phyloP scores from a whole-genome alignment of 495 filamentous ascomycete species.

The Aspergillus diversus region DNA sequence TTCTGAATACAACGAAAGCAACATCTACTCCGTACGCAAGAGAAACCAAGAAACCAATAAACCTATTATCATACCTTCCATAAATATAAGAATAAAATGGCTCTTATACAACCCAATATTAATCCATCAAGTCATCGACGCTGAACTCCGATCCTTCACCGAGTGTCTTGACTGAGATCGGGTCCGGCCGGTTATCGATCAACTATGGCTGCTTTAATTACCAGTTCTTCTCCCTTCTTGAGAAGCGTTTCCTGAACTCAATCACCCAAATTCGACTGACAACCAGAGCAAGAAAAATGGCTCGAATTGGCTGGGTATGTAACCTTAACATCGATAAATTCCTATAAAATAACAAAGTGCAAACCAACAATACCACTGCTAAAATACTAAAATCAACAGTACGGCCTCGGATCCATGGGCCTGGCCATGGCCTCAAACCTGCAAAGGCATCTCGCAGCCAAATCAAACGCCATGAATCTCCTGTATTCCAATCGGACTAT shows the following conservation, averaged over 20 bases:
- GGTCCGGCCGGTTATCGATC: constrained; percentile 21
- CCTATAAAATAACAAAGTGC: neutral
- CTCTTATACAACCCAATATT: no score
- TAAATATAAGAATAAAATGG: no score
- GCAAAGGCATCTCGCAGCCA: constrained; percentile 46
- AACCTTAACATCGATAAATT: no score
- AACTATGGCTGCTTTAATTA: neutral
- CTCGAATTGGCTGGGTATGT: constrained; percentile 48
- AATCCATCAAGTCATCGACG: neutral
- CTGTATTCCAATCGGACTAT: constrained; percentile 51
- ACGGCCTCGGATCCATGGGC: constrained; percentile 53
- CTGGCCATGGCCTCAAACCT: constrained; percentile 55
- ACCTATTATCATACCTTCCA: no score
- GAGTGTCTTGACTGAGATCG: constrained; percentile 26
- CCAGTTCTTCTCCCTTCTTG: neutral
- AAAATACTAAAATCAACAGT: constrained; percentile 31
- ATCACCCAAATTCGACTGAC: constrained; percentile 2
- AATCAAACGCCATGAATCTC: constrained; percentile 37
- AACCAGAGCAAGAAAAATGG: constrained; percentile 28
- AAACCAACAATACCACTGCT: neutral
- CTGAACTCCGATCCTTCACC: constrained; percentile 10
- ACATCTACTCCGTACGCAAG: no score
- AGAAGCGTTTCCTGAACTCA: neutral
- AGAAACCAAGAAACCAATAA: no score
- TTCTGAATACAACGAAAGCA: no score